These are phyloP conservation scores for Spinacia oleracea DNA, from an alignment of 179 eudicot species.

Conservation along the genomic window DNA sequence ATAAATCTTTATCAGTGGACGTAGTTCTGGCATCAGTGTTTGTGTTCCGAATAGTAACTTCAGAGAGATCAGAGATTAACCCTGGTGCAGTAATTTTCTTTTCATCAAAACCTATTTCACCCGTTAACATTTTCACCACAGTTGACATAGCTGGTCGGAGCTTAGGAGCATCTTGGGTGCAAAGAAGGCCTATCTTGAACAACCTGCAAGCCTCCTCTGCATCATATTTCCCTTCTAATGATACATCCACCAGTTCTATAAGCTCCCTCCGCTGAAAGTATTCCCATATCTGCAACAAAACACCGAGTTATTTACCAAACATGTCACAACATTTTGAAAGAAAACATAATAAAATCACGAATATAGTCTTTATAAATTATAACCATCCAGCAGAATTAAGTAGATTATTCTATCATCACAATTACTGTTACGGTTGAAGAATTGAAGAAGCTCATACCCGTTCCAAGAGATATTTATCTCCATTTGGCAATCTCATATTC, in stretches of 20 bases:
- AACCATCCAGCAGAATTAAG: neutral
- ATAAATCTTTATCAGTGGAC: conserved; percentile 24
- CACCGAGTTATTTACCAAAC: neutral
- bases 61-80: conserved; percentile 61
- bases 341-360: neutral
- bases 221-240: conserved; percentile 48
- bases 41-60: conserved; percentile 39
- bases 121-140: conserved; percentile 59
- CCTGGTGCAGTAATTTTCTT: conserved; percentile 52
- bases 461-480: conserved; percentile 69
- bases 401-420: neutral
- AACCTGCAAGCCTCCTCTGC: conserved; percentile 56
- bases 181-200: conserved; percentile 63
- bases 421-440: neutral
- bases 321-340: neutral
- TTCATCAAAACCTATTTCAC: conserved; percentile 37
- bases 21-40: conserved; percentile 17
- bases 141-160: conserved; percentile 68
- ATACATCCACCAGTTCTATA: conserved; percentile 43
- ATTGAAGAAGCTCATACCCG: conserved; percentile 45
- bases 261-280: conserved; percentile 44
- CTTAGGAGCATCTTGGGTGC: conserved; percentile 74
- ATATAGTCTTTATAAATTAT: neutral
- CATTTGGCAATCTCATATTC: conserved; percentile 53
- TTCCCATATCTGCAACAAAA: conserved; percentile 54